phyloP scores from a whole-genome alignment of 2,329 filamentous ascomycete genomes.

The Colletotrichum australisinense region DNA sequence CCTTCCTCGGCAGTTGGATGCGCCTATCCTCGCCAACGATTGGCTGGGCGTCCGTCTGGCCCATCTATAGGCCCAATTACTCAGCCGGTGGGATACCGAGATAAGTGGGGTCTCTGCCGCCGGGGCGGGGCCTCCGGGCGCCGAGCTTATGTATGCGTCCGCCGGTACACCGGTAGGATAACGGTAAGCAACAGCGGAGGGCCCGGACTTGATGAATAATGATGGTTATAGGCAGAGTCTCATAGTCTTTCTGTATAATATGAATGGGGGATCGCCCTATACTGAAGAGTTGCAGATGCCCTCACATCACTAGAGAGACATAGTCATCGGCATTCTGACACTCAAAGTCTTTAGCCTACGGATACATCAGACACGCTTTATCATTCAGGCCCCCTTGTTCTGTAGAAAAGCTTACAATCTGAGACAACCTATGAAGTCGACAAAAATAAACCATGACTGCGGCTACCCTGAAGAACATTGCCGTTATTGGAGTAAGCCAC shows the following conservation, averaged over 20 bases:
- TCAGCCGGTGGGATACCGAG: conserved; percentile 26
- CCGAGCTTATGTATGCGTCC: conserved; percentile 1
- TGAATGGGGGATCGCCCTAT: neutral
- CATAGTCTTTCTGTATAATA: neutral
- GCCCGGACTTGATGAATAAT: neutral
- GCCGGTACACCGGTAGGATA: neutral
- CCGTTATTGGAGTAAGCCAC: conserved; percentile 18
- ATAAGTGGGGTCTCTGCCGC: neutral
- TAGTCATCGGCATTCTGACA: neutral
- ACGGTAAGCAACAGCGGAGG: neutral
- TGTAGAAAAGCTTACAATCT: neutral
- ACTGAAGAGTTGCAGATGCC: neutral
- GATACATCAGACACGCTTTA: too few species aligned
- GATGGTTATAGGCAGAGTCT: neutral
- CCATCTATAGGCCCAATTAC: conserved; percentile 1
- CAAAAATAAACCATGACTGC: neutral
- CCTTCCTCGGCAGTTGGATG: neutral
- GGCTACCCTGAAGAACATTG: neutral
- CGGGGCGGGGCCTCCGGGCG: conserved; percentile 12
- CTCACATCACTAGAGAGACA: neutral
- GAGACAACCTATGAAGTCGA: neutral
- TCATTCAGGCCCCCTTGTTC: neutral
- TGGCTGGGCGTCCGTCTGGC: neutral
- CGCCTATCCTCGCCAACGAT: neutral
- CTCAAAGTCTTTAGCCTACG: neutral